A percentile compares a stretch with the other conserved stretches of the same genome.
Conservation (phyloP, 129 eudicot genomes). For the Logfia minima region DNA sequence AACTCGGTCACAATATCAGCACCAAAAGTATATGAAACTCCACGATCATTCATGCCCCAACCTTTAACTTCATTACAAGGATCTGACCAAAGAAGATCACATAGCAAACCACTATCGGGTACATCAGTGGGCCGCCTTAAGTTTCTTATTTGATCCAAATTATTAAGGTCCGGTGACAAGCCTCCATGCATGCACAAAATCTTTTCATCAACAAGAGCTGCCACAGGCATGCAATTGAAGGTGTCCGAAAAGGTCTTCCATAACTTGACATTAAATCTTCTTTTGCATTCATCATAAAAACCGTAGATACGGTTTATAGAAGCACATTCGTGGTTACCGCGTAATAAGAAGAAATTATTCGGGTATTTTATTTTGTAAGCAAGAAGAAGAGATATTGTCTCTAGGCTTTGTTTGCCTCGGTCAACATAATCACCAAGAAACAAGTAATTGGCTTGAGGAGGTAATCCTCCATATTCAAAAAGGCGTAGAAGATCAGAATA, state of each 20-base stretch:
- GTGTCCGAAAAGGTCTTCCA: conserved; percentile 65
- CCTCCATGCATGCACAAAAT: conserved; percentile 86
- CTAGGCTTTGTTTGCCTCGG: conserved; percentile 65
- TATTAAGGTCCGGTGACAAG: conserved; percentile 59
- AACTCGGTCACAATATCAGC: conserved; percentile 61
- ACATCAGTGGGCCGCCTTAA: conserved; percentile 67
- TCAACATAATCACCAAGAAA: conserved; percentile 81
- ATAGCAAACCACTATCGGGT: conserved; percentile 62
- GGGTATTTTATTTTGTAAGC: conserved; percentile 67
- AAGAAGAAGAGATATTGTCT: conserved; percentile 65
- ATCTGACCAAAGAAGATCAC: conserved; percentile 83
- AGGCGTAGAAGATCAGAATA: conserved; percentile 74
- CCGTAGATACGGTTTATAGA: conserved; percentile 70
- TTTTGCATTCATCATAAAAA: conserved; percentile 65
- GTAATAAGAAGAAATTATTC: conserved; percentile 53
- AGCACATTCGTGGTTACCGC: conserved; percentile 76
- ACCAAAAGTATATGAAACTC: conserved; percentile 74
- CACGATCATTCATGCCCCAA: conserved; percentile 85
- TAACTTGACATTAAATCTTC: conserved; percentile 59
- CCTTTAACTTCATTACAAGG: conserved; percentile 60
- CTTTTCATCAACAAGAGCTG: conserved; percentile 77
- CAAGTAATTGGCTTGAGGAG: conserved; percentile 73
- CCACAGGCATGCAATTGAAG: conserved; percentile 74
- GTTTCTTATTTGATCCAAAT: conserved; percentile 68
- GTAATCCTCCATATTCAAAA: conserved; percentile 74